Percentiles rank a stretch among this genome's conserved stretches.
These are phyloP conservation scores for Zasmidium angulare DNA, from an alignment of 2,329 filamentous ascomycete genomes.

Conservation along the genomic window DNA sequence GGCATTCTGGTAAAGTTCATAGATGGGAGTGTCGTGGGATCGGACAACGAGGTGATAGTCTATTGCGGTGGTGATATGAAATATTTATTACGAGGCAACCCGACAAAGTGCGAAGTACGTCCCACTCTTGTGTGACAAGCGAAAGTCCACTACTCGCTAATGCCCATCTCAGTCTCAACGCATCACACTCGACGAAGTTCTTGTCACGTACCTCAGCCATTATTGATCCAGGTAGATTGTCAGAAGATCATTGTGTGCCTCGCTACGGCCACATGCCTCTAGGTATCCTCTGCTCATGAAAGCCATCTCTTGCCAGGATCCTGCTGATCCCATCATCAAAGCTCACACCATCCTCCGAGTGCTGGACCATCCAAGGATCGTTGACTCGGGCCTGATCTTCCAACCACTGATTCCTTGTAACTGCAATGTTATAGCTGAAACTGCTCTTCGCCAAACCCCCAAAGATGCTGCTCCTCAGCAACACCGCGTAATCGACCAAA, in stretches of 20 bases:
- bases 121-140: too few species aligned
- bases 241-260: too few species aligned
- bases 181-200: too few species aligned
- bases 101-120: too few species aligned
- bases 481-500: slow-evolving; percentile 53
- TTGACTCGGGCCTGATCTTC: slow-evolving; percentile 26
- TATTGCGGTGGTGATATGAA: too few species aligned
- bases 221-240: too few species aligned
- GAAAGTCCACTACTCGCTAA: too few species aligned
- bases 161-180: too few species aligned
- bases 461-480: slow-evolving; percentile 46
- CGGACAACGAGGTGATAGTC: too few species aligned
- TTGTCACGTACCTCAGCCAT: neutral
- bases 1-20: too few species aligned
- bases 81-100: too few species aligned
- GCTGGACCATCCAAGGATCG: slow-evolving; percentile 27
- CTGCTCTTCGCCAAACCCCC: slow-evolving; percentile 47
- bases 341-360: slow-evolving; percentile 24
- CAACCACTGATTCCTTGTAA: slow-evolving; percentile 40
- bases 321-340: slow-evolving; percentile 33
- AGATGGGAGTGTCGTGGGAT: too few species aligned
- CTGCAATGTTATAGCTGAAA: slow-evolving; percentile 51
- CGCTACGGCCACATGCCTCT: slow-evolving; percentile 31
- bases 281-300: slow-evolving; percentile 27
- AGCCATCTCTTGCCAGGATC: slow-evolving; percentile 27